Base-by-base conservation (phyloP, 768 basidiomycete species). In the Lactarius quietus region DNA sequence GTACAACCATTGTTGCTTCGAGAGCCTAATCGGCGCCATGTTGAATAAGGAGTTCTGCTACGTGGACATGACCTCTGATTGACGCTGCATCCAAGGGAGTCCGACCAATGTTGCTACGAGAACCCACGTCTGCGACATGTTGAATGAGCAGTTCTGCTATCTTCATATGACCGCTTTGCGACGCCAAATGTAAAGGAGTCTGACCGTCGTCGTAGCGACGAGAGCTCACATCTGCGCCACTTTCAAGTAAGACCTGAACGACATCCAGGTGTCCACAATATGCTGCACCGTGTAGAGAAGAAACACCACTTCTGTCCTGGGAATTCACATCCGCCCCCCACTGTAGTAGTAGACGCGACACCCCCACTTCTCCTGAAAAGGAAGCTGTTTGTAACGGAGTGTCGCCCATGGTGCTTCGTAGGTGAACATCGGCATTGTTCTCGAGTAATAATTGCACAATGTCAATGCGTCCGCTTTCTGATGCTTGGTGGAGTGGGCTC, bases 31-130 rank as follows among this genome's bases (percentile, higher is more conserved):
- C 43, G 4, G n/a, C n/a, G 1, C n/a, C n/a, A n/a, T n/a, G n/a
- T n/a, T n/a, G n/a, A n/a, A n/a, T n/a, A n/a, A n/a, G n/a, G n/a
- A n/a, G n/a, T n/a, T n/a, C n/a, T n/a, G n/a, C n/a, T n/a, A n/a
- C n/a, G n/a, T n/a, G n/a, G n/a, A n/a, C n/a, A 4, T 12, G 43
- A 45, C 43, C 43, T 1, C 0, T 2, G 0, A n/a, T 3, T 7
- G 43, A 45, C 10, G 43, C 43, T 4, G 1, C 3, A 23, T n/a
- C 5, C 4, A 45, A 45, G n/a, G 43, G 45, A 48, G 23, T 48
- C 12, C 12, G 6, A 15, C 3, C 12, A 3, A 17, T 6, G 4
- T 41, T 6, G 39, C 1, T 6, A 41, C 39, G 18, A 38, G 14
- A 15, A 15, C 14, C 38, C 38, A 38, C 38, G 17, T 14, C 38